Base-by-base conservation (phyloP, 306 rosid species). In the Comarum palustre region DNA sequence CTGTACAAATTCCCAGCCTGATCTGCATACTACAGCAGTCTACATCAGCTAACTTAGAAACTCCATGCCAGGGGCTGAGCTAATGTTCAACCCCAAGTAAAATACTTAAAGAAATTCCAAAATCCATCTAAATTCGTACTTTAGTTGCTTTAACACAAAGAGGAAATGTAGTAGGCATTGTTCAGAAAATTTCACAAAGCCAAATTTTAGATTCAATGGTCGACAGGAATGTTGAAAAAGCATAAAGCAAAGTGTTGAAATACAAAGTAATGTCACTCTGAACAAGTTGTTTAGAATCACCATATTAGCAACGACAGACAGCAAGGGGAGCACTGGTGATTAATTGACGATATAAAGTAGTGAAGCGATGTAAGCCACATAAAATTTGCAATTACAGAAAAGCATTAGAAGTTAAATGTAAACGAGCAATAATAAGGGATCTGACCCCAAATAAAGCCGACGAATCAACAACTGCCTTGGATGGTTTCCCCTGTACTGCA, bases 391-490 rank as follows among this genome's bases (percentile, higher is more conserved):
- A 71, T 54, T 29, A 45, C 52, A 82, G 60, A 6, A 6, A 62
- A 52, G 52, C 16, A 51, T 19, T 72, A 74, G 59, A 62, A 60
- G 45, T 73, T 57, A 77, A 72, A 76, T 75, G 29, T 25, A 73
- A 80, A 75, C 69, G 66, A 78, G 73, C 29, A 73, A 81, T 75
- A 43, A 25, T 46, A 34, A 72, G 78, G 87, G 89, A 86, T 78
- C 86, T 87, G 73, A 94, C 98, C 98, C 97, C 98, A 82, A 94
- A 94, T 82, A 91, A 79, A 81, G 98, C 98, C 89, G 91, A 89
- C 39, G 95, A 88, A 83, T 91, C 97, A 79, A 94, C 98, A 77
- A 91, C 72, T 16, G 87, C 83, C 87, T 91, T 87, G 25, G 98
- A 94, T 42, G 97, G 97, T 73, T 89, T 94, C 80, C 97, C 98